These are phyloP conservation scores for Colletotrichum sp. DNA, from an alignment of 2,329 filamentous ascomycete species.

Conservation along the genomic window DNA sequence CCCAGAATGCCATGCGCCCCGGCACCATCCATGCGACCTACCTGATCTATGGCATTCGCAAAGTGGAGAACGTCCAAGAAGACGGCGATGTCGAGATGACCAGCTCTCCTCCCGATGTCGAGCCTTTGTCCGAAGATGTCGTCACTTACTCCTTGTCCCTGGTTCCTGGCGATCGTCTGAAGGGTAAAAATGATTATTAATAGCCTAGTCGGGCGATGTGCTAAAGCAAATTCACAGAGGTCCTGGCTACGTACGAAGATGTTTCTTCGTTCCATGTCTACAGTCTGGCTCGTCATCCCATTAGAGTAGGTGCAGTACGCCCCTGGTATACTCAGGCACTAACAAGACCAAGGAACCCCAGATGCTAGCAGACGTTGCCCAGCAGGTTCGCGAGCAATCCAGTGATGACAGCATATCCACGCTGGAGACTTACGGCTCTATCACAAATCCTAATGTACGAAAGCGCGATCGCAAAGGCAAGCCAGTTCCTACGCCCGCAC, in stretches of 20 bases:
- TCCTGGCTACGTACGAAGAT: slow-evolving; percentile 71
- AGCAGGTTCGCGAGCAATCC: slow-evolving; percentile 63
- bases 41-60: slow-evolving; percentile 75
- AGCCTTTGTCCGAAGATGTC: slow-evolving; percentile 54
- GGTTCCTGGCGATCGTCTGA: slow-evolving; percentile 74
- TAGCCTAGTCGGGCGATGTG: slow-evolving; percentile 14
- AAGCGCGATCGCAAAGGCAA: slow-evolving; percentile 49
- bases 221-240: slow-evolving; percentile 51
- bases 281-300: slow-evolving; percentile 74
- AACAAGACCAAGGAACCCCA: slow-evolving; percentile 60
- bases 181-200: slow-evolving; percentile 50
- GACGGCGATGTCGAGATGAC: slow-evolving; percentile 74
- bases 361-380: slow-evolving; percentile 71
- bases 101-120: slow-evolving; percentile 66
- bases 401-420: slow-evolving; percentile 64
- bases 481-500: slow-evolving; percentile 21
- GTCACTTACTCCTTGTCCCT: slow-evolving; percentile 67
- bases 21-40: slow-evolving; percentile 91
- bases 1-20: slow-evolving; percentile 76
- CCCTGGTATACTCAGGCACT: neutral
- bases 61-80: slow-evolving; percentile 39
- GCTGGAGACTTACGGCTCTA: slow-evolving; percentile 72
- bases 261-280: slow-evolving; percentile 86
- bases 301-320: slow-evolving; percentile 55
- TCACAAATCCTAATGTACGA: slow-evolving; percentile 73